Base-by-base conservation (phyloP, 2,329 filamentous ascomycete genomes). In the Uncinocarpus reesii region DNA sequence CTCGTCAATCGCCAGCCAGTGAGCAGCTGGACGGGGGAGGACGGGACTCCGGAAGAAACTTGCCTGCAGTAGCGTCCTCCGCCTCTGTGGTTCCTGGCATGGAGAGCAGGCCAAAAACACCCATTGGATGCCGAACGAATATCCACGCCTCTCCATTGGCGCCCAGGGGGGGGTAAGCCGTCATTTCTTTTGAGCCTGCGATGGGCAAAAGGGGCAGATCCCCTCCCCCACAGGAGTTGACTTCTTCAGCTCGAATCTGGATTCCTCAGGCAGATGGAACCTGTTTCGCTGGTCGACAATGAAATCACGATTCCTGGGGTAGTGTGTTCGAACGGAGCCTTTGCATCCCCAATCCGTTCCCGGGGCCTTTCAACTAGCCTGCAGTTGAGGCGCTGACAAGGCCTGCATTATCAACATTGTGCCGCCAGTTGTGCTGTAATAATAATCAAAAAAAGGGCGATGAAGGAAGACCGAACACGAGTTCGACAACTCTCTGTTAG, bases 41-140 rank as follows among this genome's bases (percentile, higher is more conserved):
- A 15, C 47, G 47, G 50, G 51, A 40, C 45, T 43, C 36, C 44
- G 47, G 51, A 48, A 47, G 41, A 34, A 28, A 41, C 47, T 40
- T 52, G 44, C 51, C 47, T 52, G 51, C 51, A 50, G 51, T 52
- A 50, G 47, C 47, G 42, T 42, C 45, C 45, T 42, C 45, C 45
- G 36, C 36, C 28, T 42, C 36, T 41, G 26, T 48, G 45, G 45
- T 48, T 48, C 45, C 45, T 48, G 45, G 45, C 45, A 48, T 48
- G 36, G 36, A 20, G 11, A 21, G 11, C 3, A 31, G 15, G 23
- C 41, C 20, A 26, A 32, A 24, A 29, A 35, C 23, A 47, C n/a
- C 29, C 29, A 43, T 43, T 43, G 41, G 41, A 23, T 16, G 41
- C 29, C 16, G 42, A 35, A n/a, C 11, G 11, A n/a, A 6, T 4